phyloP scores from a whole-genome alignment of 2,329 filamentous ascomycete species.

The Exophiala xenobiotica region DNA sequence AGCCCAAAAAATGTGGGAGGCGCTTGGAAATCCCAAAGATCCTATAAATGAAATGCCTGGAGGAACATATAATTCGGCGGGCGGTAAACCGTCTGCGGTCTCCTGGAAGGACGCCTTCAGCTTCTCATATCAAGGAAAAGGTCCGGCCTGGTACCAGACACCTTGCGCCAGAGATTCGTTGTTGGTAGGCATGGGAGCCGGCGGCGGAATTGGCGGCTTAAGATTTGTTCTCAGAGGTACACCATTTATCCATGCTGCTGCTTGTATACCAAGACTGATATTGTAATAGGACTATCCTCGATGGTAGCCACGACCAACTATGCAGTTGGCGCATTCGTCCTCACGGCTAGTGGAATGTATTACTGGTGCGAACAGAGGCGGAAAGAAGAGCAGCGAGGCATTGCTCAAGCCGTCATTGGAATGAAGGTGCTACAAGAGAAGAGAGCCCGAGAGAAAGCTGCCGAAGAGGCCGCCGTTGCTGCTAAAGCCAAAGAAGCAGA shows the following conservation, averaged over 20 bases:
- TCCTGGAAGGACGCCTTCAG: conserved; percentile 48
- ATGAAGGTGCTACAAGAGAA: conserved; percentile 71
- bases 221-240: conserved; percentile 74
- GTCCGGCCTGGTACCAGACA: conserved; percentile 69
- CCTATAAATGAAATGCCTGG: conserved; percentile 57
- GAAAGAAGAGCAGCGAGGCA: conserved; percentile 72
- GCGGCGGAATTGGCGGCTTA: conserved; percentile 71
- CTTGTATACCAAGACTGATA: conserved; percentile 9
- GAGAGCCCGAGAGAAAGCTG: conserved; percentile 51
- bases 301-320: conserved; percentile 61
- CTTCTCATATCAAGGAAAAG: conserved; percentile 62
- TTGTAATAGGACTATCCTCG: conserved; percentile 11
- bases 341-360: conserved; percentile 70
- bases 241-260: conserved; percentile 29
- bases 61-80: conserved; percentile 60
- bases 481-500: conserved; percentile 34
- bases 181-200: conserved; percentile 77
- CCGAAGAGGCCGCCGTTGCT: conserved; percentile 39
- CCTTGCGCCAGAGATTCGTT: conserved; percentile 84
- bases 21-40: conserved; percentile 48
- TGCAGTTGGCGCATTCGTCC: conserved; percentile 75
- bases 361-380: conserved; percentile 80
- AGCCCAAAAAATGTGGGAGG: conserved; percentile 49
- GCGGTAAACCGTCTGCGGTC: conserved; percentile 49
- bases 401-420: conserved; percentile 82